A percentile compares a stretch with the other conserved stretches of the same genome.
These are phyloP conservation scores for Onygena corvina DNA, from an alignment of 2,329 filamentous ascomycete genomes.

Conservation along the genomic window DNA sequence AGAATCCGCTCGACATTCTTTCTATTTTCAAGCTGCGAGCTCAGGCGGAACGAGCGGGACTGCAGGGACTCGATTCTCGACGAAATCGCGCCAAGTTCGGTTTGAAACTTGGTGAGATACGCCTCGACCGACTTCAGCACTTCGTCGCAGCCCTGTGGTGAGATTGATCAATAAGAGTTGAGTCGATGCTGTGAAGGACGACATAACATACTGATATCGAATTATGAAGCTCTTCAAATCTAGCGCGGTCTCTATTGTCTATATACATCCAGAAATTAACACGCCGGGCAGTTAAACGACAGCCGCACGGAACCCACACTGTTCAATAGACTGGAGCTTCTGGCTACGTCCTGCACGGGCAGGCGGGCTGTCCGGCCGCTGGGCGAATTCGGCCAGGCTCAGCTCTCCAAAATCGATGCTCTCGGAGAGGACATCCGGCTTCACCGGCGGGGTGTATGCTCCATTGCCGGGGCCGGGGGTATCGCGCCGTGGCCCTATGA, in stretches of 20 bases:
- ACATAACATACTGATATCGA: slow-evolving; percentile 51
- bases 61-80: slow-evolving; percentile 92
- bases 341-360: slow-evolving; percentile 21
- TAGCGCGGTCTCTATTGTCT: slow-evolving; percentile 69
- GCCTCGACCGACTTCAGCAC: slow-evolving; percentile 85
- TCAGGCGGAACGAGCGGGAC: slow-evolving; percentile 69
- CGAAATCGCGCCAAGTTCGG: slow-evolving; percentile 82
- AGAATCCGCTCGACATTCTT: slow-evolving; percentile 79
- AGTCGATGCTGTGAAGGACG: neutral
- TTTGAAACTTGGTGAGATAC: slow-evolving; percentile 84
- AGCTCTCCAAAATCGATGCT: slow-evolving; percentile 69
- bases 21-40: slow-evolving; percentile 74
- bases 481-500: slow-evolving; percentile 35
- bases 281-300: neutral
- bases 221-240: slow-evolving; percentile 78
- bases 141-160: slow-evolving; percentile 62
- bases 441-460: slow-evolving; percentile 12
- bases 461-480: slow-evolving; percentile 10
- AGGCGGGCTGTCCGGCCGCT: slow-evolving; percentile 20
- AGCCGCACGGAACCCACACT: slow-evolving; percentile 47
- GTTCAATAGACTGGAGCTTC: slow-evolving; percentile 52
- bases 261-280: slow-evolving; percentile 14
- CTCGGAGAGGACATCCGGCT: slow-evolving; percentile 42
- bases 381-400: slow-evolving; percentile 60
- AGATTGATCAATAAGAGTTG: slow-evolving; percentile 7